A percentile compares a stretch with the other conserved stretches of the same genome.
Conservation (phyloP, 192 early-diverging fungal species). For the Coemansia sp. region DNA sequence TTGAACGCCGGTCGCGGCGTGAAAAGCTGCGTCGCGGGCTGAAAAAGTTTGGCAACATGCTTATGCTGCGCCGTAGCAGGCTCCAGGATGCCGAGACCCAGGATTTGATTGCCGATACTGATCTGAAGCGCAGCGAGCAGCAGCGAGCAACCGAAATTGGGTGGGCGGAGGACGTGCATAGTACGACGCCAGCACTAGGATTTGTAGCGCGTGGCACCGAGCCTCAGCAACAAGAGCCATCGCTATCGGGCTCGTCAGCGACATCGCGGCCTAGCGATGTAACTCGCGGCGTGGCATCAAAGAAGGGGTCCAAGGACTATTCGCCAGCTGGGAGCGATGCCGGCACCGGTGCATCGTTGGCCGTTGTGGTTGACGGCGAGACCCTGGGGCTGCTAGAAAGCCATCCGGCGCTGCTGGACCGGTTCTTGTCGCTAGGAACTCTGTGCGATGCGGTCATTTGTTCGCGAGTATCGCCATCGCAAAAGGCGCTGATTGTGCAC, state of each 20-base stretch:
- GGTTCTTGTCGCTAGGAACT: slow-evolving; percentile 73
- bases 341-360: slow-evolving; percentile 35
- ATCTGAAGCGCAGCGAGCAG: no score
- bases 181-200: not conserved
- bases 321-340: no score
- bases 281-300: slow-evolving; percentile 31
- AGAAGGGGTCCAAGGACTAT: slow-evolving; percentile 15
- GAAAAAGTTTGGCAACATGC: slow-evolving; percentile 37
- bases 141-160: not conserved
- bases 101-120: not conserved
- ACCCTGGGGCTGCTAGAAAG: slow-evolving; percentile 64
- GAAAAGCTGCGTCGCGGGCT: slow-evolving; percentile 41
- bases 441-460: slow-evolving; percentile 81
- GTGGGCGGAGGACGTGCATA: not conserved
- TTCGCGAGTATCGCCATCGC: slow-evolving; percentile 84
- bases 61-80: slow-evolving; percentile 12
- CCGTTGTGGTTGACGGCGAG: slow-evolving; percentile 91
- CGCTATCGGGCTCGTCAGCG: not conserved
- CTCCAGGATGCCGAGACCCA: not conserved
- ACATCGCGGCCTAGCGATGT: slow-evolving; percentile 16
- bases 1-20: slow-evolving; percentile 25
- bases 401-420: slow-evolving; percentile 53
- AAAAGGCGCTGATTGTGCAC: slow-evolving; percentile 86
- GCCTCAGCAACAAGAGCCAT: not conserved
- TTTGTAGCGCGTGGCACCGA: not conserved